phyloP scores from a whole-genome alignment of 768 basidiomycete species.

The Lactarius indigo region DNA sequence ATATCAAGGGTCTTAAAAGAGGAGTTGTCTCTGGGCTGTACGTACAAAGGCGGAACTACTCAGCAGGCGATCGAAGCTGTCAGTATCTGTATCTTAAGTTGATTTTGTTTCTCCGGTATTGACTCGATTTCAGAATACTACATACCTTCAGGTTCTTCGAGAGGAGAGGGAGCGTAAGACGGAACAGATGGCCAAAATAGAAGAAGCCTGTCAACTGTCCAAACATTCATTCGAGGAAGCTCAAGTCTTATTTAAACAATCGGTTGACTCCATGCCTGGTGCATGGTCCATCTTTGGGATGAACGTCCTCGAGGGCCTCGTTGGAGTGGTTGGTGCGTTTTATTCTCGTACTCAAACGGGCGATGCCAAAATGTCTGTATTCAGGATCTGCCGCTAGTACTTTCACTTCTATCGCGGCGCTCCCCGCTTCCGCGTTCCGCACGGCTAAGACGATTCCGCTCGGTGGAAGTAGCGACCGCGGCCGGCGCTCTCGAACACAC shows the following conservation, averaged over 20 bases:
- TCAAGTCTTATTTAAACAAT: not conserved
- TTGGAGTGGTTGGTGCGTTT: slow-evolving; percentile 1
- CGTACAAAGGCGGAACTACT: not conserved
- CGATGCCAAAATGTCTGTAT: not conserved
- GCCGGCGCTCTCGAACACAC: not conserved
- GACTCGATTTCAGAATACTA: not conserved
- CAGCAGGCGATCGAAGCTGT: not conserved
- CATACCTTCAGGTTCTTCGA: not conserved
- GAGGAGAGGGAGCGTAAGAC: not conserved
- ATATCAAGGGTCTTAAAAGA: not conserved
- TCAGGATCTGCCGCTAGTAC: not conserved
- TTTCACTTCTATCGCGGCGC: not conserved
- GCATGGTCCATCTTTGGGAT: not conserved
- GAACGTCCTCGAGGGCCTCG: slow-evolving; percentile 2
- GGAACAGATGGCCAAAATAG: not conserved
- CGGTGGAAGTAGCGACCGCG: not conserved
- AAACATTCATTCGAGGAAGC: not conserved
- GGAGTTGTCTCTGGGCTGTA: not conserved
- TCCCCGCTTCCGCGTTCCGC: not conserved
- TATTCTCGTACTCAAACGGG: not conserved
- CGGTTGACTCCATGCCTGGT: not conserved
- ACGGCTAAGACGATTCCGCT: not conserved
- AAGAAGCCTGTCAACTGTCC: not conserved
- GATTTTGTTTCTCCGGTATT: not conserved
- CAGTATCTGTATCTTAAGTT: not conserved